Percentiles rank a stretch among this genome's conserved stretches.
Conservation (phyloP, 495 filamentous ascomycete genomes). For the Trichoderma asperelloides region DNA sequence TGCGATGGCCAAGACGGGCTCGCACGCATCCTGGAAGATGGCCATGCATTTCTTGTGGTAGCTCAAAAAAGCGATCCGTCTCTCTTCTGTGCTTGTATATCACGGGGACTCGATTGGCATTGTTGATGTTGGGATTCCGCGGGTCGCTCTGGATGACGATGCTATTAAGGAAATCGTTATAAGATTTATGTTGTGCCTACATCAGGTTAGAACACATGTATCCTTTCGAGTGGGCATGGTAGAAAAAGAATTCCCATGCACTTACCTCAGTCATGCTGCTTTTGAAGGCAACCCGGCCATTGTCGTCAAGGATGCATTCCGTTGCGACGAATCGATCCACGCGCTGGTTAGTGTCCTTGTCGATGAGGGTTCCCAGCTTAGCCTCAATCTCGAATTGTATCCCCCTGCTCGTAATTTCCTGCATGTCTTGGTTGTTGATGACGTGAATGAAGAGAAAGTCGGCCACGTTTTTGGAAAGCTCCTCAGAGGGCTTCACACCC, state of each 20-base stretch:
- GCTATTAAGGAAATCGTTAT: slow-evolving; percentile 75
- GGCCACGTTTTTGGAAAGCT: slow-evolving; percentile 55
- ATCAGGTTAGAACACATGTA: neutral
- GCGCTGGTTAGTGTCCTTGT: slow-evolving; percentile 58
- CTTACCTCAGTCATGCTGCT: slow-evolving; percentile 82
- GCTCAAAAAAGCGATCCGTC: slow-evolving; percentile 71
- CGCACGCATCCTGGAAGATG: slow-evolving; percentile 39
- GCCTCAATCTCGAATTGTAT: slow-evolving; percentile 87
- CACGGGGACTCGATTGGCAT: slow-evolving; percentile 51
- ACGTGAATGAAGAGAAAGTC: slow-evolving; percentile 70
- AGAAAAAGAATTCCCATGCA: neutral
- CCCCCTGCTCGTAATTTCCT: slow-evolving; percentile 43
- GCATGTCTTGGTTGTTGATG: slow-evolving; percentile 46
- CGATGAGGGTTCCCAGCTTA: slow-evolving; percentile 74
- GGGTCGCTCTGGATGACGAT: slow-evolving; percentile 46
- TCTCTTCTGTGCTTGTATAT: slow-evolving; percentile 74
- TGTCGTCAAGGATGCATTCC: slow-evolving; percentile 55
- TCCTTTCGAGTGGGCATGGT: too few relatives aligned
- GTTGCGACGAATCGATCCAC: slow-evolving; percentile 53
- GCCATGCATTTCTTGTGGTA: slow-evolving; percentile 46
- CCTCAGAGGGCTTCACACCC: slow-evolving; percentile 53
- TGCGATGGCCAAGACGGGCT: slow-evolving; percentile 31
- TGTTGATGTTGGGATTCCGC: slow-evolving; percentile 25
- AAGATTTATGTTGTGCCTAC: slow-evolving; percentile 63
- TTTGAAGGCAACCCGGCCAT: slow-evolving; percentile 49